These are phyloP conservation scores for Colletotrichum kahawae DNA, from an alignment of 2,329 filamentous ascomycete species.

Conservation along the genomic window DNA sequence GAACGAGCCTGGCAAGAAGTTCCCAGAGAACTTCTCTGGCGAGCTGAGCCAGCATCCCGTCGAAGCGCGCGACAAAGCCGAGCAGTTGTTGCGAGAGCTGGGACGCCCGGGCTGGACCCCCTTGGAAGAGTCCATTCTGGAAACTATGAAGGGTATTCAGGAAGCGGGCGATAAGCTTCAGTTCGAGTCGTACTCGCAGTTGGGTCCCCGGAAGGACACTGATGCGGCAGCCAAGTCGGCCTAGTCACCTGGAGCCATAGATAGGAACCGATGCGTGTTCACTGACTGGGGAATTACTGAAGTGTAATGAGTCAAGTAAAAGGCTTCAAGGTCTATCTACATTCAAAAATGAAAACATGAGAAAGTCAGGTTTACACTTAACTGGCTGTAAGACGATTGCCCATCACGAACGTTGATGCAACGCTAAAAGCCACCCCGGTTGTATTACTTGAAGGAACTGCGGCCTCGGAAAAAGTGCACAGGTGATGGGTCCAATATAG, in stretches of 20 bases:
- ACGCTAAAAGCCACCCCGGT: neutral
- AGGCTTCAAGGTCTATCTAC: neutral
- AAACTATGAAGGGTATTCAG: neutral
- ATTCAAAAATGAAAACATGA: neutral
- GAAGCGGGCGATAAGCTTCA: neutral
- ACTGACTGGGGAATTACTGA: too few relatives aligned
- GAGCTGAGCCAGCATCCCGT: neutral
- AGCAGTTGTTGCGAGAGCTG: neutral
- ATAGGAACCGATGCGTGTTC: neutral
- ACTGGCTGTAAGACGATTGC: neutral
- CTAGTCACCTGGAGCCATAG: neutral
- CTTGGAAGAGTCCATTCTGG: neutral
- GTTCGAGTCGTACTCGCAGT: neutral
- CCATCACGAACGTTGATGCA: neutral
- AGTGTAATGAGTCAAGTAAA: too few relatives aligned
- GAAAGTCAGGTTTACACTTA: neutral
- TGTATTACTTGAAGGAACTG: neutral
- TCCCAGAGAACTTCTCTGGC: conserved; percentile 27
- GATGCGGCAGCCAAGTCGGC: neutral
- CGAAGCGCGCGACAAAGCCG: neutral
- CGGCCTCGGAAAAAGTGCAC: neutral
- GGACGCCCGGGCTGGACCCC: neutral
- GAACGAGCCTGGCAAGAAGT: conserved; percentile 15
- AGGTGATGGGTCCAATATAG: neutral
- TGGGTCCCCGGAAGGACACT: neutral